Percentiles rank a stretch among this genome's conserved stretches.
Evolutionary conservation across 116 monocot genomes (phyloP).

Genomic region (Zostera marina): DNA sequence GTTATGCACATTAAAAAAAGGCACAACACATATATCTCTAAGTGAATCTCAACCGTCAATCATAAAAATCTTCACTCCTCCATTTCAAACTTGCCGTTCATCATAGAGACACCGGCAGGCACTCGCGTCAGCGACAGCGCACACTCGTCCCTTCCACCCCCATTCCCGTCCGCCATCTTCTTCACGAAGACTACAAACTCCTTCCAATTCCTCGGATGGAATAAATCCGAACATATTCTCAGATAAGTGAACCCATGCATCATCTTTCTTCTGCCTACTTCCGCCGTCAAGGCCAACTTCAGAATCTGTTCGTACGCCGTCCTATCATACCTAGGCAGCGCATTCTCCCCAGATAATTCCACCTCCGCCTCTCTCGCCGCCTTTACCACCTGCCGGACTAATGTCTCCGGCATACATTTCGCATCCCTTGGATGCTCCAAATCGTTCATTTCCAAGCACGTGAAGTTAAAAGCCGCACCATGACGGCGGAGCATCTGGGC

Average conservation of each 20-base stretch:
- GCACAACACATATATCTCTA: not conserved
- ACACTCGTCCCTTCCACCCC: conserved; percentile 5
- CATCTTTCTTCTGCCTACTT: not conserved
- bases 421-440: conserved; percentile 75
- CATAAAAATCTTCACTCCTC: not conserved
- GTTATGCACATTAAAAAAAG: not conserved
- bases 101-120: conserved; percentile 22
- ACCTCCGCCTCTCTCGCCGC: conserved; percentile 46
- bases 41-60: not conserved
- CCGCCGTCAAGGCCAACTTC: conserved; percentile 17
- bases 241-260: conserved; percentile 84
- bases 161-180: conserved; percentile 34
- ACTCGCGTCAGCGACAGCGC: conserved; percentile 45
- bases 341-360: conserved; percentile 78
- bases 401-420: conserved; percentile 53
- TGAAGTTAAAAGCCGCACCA: conserved; percentile 79
- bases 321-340: conserved; percentile 69
- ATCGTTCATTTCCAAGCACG: conserved; percentile 79
- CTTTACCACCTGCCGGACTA: conserved; percentile 53
- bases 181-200: conserved; percentile 58
- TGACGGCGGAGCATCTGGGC: conserved; percentile 53
- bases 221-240: conserved; percentile 51
- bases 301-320: conserved; percentile 55
- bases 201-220: conserved; percentile 67
- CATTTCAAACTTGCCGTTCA: conserved; percentile 9